phyloP scores from a whole-genome alignment of 345 rosid species.

The Sisymbrium irio region DNA sequence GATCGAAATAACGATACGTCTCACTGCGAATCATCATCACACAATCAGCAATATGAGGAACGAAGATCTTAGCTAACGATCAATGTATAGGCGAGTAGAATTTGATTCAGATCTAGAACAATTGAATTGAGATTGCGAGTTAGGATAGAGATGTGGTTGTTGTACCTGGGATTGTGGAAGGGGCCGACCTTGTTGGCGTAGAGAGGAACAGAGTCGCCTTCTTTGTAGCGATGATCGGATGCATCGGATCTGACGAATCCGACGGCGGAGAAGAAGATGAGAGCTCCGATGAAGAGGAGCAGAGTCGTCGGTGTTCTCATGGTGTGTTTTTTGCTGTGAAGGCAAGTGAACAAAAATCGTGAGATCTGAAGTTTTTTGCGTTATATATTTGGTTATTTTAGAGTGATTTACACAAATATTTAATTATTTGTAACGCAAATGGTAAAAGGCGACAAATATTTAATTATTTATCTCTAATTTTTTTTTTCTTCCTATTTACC shows the following conservation, averaged over 20 bases:
- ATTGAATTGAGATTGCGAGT: too few species aligned
- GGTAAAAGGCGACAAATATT: too few species aligned
- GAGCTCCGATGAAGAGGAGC: conserved; percentile 42
- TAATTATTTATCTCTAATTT: too few species aligned
- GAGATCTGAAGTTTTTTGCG: conserved; percentile 30
- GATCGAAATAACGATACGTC: conserved; percentile 82
- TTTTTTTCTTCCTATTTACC: too few species aligned
- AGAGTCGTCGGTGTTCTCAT: conserved; percentile 30
- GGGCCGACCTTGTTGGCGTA: conserved; percentile 88
- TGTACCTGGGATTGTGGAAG: not conserved
- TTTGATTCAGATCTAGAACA: too few species aligned
- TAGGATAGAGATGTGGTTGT: not conserved
- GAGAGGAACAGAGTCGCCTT: conserved; percentile 62
- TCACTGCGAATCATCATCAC: conserved; percentile 71
- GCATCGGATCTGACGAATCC: conserved; percentile 54
- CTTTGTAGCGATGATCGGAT: conserved; percentile 69
- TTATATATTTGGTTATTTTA: conserved; percentile 14
- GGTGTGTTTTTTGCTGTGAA: conserved; percentile 16
- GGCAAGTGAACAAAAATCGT: not conserved
- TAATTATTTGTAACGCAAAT: too few species aligned
- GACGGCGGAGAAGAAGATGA: conserved; percentile 26
- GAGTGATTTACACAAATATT: too few species aligned
- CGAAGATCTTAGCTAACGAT: too few species aligned
- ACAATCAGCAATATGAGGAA: too few species aligned
- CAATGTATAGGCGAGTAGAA: too few species aligned